These are phyloP conservation scores for Brettanomyces bruxellensis DNA, from an alignment of 805 yeast genomes.

Conservation along the genomic window DNA sequence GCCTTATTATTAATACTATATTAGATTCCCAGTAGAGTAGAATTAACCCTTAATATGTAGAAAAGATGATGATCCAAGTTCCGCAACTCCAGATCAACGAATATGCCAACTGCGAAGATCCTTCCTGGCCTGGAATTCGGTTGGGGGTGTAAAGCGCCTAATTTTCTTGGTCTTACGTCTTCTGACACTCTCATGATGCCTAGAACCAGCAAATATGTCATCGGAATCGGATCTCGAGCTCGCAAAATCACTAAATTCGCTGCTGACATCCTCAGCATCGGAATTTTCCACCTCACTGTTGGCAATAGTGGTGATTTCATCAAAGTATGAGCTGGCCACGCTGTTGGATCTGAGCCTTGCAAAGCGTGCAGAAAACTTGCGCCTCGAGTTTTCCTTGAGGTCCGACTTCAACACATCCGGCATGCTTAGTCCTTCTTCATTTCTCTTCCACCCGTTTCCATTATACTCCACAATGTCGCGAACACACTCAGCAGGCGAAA, in stretches of 20 bases:
- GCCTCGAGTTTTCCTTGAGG: neutral
- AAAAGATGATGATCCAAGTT: too few species aligned
- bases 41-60: too few species aligned
- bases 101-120: slow-evolving; percentile 35
- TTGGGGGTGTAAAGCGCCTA: slow-evolving; percentile 15
- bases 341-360: neutral
- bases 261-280: neutral
- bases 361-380: neutral
- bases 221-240: neutral
- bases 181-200: too few species aligned
- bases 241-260: neutral
- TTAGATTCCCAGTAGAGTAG: too few species aligned
- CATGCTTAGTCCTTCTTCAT: slow-evolving; percentile 34
- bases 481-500: slow-evolving; percentile 61
- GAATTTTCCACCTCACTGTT: neutral
- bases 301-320: neutral
- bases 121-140: slow-evolving; percentile 24
- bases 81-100: too few species aligned
- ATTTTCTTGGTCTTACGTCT: neutral
- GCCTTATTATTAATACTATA: too few species aligned
- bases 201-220: too few species aligned
- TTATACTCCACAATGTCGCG: slow-evolving; percentile 61
- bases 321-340: neutral
- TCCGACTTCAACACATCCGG: slow-evolving; percentile 25
- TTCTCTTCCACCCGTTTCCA: slow-evolving; percentile 58